These are phyloP conservation scores for Senna tora DNA, from an alignment of 306 rosid genomes.

Conservation along the genomic window DNA sequence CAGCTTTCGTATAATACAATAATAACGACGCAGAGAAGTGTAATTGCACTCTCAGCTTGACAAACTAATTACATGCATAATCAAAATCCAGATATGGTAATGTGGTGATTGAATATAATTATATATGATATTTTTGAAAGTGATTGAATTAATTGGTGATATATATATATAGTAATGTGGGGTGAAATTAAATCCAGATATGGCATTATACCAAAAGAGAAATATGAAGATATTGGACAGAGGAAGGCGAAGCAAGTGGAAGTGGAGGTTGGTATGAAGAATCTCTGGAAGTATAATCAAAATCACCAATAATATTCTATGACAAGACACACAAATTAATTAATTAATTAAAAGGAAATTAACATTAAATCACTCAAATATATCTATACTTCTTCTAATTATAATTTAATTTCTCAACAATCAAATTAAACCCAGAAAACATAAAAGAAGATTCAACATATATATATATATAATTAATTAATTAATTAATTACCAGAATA, in stretches of 20 bases:
- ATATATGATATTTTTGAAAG: constrained; percentile 18
- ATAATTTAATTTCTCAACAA: not conserved
- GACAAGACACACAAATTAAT: constrained; percentile 38
- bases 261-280: constrained; percentile 51
- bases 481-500: not conserved
- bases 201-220: constrained; percentile 24
- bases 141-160: not conserved
- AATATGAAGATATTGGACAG: not conserved
- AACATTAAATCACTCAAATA: not conserved
- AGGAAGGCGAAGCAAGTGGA: constrained; percentile 17
- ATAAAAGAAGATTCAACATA: not conserved
- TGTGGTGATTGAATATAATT: too few species aligned
- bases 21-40: not conserved
- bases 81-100: too few species aligned
- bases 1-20: constrained; percentile 31
- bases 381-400: constrained; percentile 4
- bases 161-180: not conserved
- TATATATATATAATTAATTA: too few species aligned
- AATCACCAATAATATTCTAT: constrained; percentile 38
- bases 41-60: not conserved
- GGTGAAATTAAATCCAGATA: constrained; percentile 33
- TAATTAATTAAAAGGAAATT: not conserved
- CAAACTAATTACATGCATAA: not conserved
- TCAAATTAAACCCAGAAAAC: constrained; percentile 33
- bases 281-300: constrained; percentile 42